Evolutionary conservation across 441 rosid species (phyloP).

Genomic region (Populus tomentosa): DNA sequence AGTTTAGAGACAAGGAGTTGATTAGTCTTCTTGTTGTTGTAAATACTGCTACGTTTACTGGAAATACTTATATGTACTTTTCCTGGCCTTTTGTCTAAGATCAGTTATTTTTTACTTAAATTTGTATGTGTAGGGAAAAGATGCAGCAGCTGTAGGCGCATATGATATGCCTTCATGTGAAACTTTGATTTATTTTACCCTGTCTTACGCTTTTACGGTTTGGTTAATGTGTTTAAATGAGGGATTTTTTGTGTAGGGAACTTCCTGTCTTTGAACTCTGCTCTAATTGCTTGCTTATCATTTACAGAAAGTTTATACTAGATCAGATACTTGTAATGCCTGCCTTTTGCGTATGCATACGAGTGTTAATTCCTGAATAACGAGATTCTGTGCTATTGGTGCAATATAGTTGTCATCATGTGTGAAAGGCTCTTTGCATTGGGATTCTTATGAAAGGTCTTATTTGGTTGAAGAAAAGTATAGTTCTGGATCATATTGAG

Average conservation of each 20-base stretch:
- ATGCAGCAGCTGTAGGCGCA: no score
- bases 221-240: not conserved
- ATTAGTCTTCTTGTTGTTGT: no score
- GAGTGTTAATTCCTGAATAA: not conserved
- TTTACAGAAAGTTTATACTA: constrained; percentile 25
- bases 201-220: no score
- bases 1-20: no score
- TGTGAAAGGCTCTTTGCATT: not conserved
- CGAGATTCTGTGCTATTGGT: not conserved
- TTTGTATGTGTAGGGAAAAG: no score
- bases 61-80: no score
- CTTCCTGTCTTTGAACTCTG: not conserved
- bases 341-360: not conserved
- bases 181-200: no score
- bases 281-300: constrained; percentile 49
- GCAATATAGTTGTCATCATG: not conserved
- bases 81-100: no score
- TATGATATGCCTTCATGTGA: no score
- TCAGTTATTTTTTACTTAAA: no score
- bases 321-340: not conserved
- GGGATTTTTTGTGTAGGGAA: constrained; percentile 39
- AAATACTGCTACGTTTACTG: no score
- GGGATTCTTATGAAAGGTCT: not conserved
- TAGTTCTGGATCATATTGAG: not conserved
- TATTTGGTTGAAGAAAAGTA: not conserved